Conservation (phyloP, 345 rosid species). For the Eucalyptus tenuipes region DNA sequence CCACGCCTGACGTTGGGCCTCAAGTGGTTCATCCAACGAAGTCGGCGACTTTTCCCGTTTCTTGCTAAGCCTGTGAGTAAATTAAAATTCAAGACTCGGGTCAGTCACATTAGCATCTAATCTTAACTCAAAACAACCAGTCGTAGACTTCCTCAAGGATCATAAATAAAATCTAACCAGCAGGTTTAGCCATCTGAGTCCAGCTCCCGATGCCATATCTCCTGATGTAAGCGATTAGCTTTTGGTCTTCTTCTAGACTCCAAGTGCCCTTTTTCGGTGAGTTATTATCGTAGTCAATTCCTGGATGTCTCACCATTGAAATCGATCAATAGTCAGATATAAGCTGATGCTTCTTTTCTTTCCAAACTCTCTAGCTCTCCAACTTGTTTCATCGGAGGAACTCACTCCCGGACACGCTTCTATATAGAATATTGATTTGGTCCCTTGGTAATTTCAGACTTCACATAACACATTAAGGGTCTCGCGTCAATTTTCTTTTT, state of each 20-base stretch:
- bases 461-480: background rate
- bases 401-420: background rate
- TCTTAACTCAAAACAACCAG: background rate
- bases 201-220: background rate
- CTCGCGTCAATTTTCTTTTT: background rate
- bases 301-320: background rate
- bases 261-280: background rate
- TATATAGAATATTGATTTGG: background rate
- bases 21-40: slow-evolving; percentile 4
- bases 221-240: background rate
- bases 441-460: background rate
- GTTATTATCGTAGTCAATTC: background rate
- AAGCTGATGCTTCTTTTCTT: background rate
- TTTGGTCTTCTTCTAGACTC: background rate
- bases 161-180: background rate
- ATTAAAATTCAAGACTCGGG: background rate
- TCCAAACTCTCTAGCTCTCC: background rate
- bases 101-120: background rate
- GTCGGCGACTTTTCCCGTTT: background rate
- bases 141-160: background rate
- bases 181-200: background rate
- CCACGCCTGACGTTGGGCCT: slow-evolving; percentile 1
- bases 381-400: background rate
- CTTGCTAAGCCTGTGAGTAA: background rate
- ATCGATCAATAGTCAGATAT: background rate